Evolutionary conservation across 495 filamentous ascomycete species (phyloP).

Genomic region (Hapsidospora chrysogenum): DNA sequence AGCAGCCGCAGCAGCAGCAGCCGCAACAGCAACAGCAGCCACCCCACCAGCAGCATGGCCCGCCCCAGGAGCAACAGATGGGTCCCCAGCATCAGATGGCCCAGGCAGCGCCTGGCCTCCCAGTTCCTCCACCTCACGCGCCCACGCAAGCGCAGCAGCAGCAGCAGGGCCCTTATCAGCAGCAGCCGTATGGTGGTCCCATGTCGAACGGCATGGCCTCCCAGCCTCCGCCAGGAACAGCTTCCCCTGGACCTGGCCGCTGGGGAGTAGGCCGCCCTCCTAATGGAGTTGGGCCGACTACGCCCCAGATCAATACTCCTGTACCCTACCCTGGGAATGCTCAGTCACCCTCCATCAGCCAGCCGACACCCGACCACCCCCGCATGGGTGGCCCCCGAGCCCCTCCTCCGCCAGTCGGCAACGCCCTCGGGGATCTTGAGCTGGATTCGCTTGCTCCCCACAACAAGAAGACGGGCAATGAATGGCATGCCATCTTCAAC

Average conservation of each 20-base stretch:
- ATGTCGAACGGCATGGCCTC: slow-evolving; percentile 32
- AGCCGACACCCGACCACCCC: slow-evolving; percentile 51
- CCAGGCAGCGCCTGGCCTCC: slow-evolving; percentile 47
- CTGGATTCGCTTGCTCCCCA: slow-evolving; percentile 65
- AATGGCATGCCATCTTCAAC: slow-evolving; percentile 89
- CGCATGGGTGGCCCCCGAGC: slow-evolving; percentile 16
- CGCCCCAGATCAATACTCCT: slow-evolving; percentile 74
- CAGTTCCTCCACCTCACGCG: slow-evolving; percentile 33
- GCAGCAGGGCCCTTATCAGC: slow-evolving; percentile 28
- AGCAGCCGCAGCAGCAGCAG: slow-evolving; percentile 25
- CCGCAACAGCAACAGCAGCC: slow-evolving; percentile 12
- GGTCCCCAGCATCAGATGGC: slow-evolving; percentile 40
- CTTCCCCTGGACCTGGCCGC: slow-evolving; percentile 67
- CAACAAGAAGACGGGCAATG: slow-evolving; percentile 64
- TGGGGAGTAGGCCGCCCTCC: slow-evolving; percentile 33
- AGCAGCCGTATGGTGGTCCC: slow-evolving; percentile 33
- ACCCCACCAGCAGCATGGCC: slow-evolving; percentile 36
- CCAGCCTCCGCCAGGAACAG: slow-evolving; percentile 64
- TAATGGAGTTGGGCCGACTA: slow-evolving; percentile 56
- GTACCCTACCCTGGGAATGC: slow-evolving; percentile 69
- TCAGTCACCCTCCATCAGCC: slow-evolving; percentile 70
- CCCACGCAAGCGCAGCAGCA: slow-evolving; percentile 11
- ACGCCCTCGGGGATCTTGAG: slow-evolving; percentile 76
- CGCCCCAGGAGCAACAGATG: slow-evolving; percentile 37
- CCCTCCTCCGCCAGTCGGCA: slow-evolving; percentile 36